A percentile compares a stretch with the other conserved stretches of the same genome.
Conservation (phyloP, 495 filamentous ascomycete species). For the Aspergillus haitiensis region DNA sequence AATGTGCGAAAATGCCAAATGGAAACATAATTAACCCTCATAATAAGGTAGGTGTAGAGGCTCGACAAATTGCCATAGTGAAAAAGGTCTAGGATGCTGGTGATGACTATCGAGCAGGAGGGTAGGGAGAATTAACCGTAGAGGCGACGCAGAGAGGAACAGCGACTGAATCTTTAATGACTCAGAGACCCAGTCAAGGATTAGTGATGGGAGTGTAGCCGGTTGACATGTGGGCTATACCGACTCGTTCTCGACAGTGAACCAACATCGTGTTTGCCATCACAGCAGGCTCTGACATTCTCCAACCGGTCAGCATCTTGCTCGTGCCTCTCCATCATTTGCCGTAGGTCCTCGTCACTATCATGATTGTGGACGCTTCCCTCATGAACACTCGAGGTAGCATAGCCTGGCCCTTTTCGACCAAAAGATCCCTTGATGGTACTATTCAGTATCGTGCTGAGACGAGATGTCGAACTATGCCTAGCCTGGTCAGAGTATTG, state of each 20-base stretch:
- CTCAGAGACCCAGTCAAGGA: not conserved
- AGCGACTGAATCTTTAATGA: slow-evolving; percentile 1
- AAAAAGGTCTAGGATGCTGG: slow-evolving; percentile 17
- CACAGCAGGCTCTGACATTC: slow-evolving; percentile 95
- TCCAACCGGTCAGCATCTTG: slow-evolving; percentile 74
- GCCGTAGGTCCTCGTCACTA: slow-evolving; percentile 76
- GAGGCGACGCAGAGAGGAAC: not conserved
- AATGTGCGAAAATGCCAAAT: not conserved
- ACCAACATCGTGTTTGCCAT: slow-evolving; percentile 66
- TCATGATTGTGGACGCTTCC: slow-evolving; percentile 65
- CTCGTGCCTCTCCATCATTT: slow-evolving; percentile 73
- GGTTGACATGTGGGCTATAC: slow-evolving; percentile 45
- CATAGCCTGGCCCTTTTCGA: slow-evolving; percentile 40
- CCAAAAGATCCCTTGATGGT: slow-evolving; percentile 50
- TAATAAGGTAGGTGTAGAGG: not conserved
- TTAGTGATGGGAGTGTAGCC: slow-evolving; percentile 44
- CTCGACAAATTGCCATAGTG: slow-evolving; percentile 19
- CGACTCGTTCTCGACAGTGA: slow-evolving; percentile 49
- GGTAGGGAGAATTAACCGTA: not conserved
- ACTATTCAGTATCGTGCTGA: slow-evolving; percentile 46
- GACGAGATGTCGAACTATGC: slow-evolving; percentile 43
- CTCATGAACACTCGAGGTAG: slow-evolving; percentile 60
- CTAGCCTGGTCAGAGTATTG: slow-evolving; percentile 41
- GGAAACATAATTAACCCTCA: too few relatives aligned
- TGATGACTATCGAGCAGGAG: slow-evolving; percentile 12